Conservation (phyloP, 345 rosid species). For the Psidium guajava region DNA sequence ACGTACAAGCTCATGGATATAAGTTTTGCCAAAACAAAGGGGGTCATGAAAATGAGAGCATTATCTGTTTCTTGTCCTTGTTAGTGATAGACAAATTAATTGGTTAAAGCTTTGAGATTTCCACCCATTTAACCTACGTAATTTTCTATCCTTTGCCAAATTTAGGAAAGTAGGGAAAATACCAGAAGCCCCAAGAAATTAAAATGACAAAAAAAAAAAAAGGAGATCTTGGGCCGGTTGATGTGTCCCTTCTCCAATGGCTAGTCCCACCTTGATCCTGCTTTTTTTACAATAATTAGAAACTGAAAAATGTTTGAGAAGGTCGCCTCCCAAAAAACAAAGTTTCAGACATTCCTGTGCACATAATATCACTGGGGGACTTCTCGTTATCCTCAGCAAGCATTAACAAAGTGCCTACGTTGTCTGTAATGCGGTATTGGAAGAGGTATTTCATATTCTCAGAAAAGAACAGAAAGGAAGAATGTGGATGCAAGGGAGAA, state of each 20-base stretch:
- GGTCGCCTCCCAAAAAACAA: neutral
- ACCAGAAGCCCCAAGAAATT: neutral
- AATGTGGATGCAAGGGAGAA: conserved; percentile 10
- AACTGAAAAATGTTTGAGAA: neutral
- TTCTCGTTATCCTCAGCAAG: neutral
- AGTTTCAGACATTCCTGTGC: neutral
- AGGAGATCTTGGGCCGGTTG: neutral
- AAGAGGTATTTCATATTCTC: neutral
- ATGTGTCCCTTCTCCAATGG: neutral
- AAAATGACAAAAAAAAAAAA: neutral
- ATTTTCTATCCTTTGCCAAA: neutral
- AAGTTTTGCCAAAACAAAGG: neutral
- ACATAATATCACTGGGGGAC: neutral
- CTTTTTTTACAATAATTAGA: neutral
- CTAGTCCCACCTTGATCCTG: neutral
- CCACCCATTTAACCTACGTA: neutral
- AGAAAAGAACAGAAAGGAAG: conserved; percentile 20
- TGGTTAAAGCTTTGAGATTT: neutral
- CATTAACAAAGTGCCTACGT: neutral
- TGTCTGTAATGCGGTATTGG: neutral
- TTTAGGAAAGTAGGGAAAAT: neutral
- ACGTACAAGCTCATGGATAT: neutral
- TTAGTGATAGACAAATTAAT: neutral
- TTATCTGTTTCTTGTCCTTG: neutral
- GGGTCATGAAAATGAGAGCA: neutral